Evolutionary conservation across 2,329 filamentous ascomycete species (phyloP), one percentile per base, ranked within the genome.

Genomic region (Esteya vermicola): DNA sequence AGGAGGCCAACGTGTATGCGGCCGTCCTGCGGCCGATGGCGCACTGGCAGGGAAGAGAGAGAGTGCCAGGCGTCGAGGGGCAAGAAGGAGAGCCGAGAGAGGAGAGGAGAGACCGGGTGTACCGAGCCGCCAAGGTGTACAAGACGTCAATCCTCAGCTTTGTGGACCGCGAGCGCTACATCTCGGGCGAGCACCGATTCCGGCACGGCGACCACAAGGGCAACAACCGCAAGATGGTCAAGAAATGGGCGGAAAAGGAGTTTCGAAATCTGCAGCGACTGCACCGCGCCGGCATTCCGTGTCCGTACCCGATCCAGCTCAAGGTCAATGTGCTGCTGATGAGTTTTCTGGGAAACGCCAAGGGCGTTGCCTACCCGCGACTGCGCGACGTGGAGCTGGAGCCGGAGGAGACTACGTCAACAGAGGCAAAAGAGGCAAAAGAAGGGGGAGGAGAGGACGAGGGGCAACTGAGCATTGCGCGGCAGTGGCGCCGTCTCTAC

Each of bases 171-270:
- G 88, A 95, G 61, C 81, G 86, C 53, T 98, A 98, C 60, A 91
- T 98, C 46, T 82, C 81, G 1, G 91, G 91, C 48, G 91, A 98
- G 61, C 86, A 88, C 61, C 72, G 91, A 20, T 98, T 98, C 67
- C 76, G 85, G 50, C 72, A 78, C 45, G 89, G 89, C 37, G 91
- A 89, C 56, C 91, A 89, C 62, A 96, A 95, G 67, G 82, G 82
- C 49, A 93, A 86, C 62, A 94, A 86, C 63, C 76, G 88, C 36
- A 86, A 89, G 50, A 96, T 96, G 89, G 89, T 98, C 50, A 93
- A 94, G 60, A 69, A 95, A 20, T 98, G 91, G 91, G 93, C 93
- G 0, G 89, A 98, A 63, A 98, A 98, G 63, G 91, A 98, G 62
- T 93, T 93, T 65, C 76, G 91, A 32, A 98, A 98, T 60, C 61